These are phyloP conservation scores for Xerophyta viscosa DNA, from an alignment of 106 monocot genomes.

Conservation along the genomic window DNA sequence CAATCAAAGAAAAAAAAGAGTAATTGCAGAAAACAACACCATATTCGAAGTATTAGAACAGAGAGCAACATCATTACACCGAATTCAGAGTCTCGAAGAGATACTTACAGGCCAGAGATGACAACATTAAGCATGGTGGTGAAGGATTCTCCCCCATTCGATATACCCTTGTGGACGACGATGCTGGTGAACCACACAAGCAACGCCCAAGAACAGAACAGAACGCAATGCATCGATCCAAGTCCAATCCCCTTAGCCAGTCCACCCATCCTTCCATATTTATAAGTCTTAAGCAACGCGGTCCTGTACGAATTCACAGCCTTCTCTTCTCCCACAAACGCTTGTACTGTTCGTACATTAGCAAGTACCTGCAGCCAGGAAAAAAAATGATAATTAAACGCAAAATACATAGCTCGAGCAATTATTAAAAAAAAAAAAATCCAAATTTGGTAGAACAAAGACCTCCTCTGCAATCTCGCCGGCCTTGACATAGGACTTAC, in stretches of 20 bases:
- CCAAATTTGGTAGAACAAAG: no score
- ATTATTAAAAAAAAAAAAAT: no score
- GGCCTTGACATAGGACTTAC: conserved; percentile 88
- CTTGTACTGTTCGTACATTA: conserved; percentile 88
- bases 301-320: conserved; percentile 50
- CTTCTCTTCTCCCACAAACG: conserved; percentile 94
- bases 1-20: no score
- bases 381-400: neutral
- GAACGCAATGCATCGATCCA: conserved; percentile 74
- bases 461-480: conserved; percentile 97
- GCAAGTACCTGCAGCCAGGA: conserved; percentile 51
- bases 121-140: conserved; percentile 99
- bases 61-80: no score
- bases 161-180: conserved; percentile 66
- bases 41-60: no score
- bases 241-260: conserved; percentile 87
- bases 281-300: conserved; percentile 60
- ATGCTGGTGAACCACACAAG: conserved; percentile 95
- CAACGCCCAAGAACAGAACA: conserved; percentile 92
- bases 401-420: no score
- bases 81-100: no score
- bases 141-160: conserved; percentile 94
- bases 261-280: conserved; percentile 82
- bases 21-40: no score
- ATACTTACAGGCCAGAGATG: conserved; percentile 83